Conservation (phyloP, 2,329 filamentous ascomycete species). For the Sporothrix curviconia region DNA sequence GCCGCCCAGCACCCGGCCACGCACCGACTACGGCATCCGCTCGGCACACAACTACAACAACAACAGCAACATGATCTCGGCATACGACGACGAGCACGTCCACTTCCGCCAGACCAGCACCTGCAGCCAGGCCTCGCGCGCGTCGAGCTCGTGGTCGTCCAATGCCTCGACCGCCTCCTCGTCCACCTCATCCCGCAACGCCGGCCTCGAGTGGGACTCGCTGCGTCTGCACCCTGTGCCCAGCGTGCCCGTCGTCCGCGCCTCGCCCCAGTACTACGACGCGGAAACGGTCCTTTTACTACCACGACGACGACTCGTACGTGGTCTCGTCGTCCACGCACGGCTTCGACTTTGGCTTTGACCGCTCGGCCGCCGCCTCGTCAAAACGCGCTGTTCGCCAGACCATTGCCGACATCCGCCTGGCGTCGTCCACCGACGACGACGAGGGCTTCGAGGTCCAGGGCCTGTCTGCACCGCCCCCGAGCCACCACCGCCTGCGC, state of each 20-base stretch:
- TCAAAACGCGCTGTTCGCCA: slow-evolving; percentile 13
- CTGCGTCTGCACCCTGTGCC: slow-evolving; percentile 28
- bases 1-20: slow-evolving; percentile 3
- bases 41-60: background rate
- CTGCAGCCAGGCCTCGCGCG: slow-evolving; percentile 20
- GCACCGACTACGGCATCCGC: background rate
- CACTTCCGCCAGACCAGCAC: slow-evolving; percentile 18
- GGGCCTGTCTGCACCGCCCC: slow-evolving; percentile 18
- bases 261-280: slow-evolving; percentile 3
- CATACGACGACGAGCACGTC: slow-evolving; percentile 3
- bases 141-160: slow-evolving; percentile 21
- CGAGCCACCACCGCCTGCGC: slow-evolving; percentile 14
- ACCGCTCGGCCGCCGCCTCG: background rate
- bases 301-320: slow-evolving; percentile 7
- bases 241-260: slow-evolving; percentile 12
- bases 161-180: slow-evolving; percentile 9
- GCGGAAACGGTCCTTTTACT: slow-evolving; percentile 1
- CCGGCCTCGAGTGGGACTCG: slow-evolving; percentile 26
- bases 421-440: slow-evolving; percentile 12
- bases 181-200: background rate
- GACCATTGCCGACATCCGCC: slow-evolving; percentile 18
- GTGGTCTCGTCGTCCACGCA: background rate
- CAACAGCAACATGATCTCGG: too few relatives aligned
- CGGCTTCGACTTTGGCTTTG: slow-evolving; percentile 31
- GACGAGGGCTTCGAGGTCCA: slow-evolving; percentile 10